Percentiles rank a stretch among this genome's conserved stretches.
Conservation (phyloP, 2,329 filamentous ascomycete species). For the Calonectria hongkongensis region DNA sequence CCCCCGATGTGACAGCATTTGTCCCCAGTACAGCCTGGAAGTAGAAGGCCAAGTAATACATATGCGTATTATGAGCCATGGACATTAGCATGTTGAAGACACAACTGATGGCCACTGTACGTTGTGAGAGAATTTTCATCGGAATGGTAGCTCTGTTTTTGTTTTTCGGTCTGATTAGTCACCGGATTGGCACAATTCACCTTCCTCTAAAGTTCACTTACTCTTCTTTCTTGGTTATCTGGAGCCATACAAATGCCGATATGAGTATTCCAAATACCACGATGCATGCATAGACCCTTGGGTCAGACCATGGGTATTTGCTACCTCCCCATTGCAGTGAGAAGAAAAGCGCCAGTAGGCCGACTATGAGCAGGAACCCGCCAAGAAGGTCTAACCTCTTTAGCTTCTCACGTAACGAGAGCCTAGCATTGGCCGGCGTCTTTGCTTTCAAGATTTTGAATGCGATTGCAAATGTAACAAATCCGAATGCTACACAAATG, state of each 20-base stretch:
- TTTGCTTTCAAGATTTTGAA: constrained; percentile 14
- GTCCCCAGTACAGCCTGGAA: constrained; percentile 27
- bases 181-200: background rate
- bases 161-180: background rate
- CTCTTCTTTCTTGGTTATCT: background rate
- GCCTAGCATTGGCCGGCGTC: background rate
- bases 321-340: constrained; percentile 1
- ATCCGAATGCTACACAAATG: background rate
- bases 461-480: constrained; percentile 1
- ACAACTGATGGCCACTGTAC: constrained; percentile 35
- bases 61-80: constrained; percentile 41
- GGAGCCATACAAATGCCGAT: background rate
- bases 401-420: background rate
- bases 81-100: constrained; percentile 44
- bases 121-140: background rate
- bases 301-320: constrained; percentile 2
- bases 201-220: background rate
- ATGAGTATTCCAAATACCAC: constrained; percentile 14
- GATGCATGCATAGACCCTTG: constrained; percentile 11
- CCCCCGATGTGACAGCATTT: background rate
- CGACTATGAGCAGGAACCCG: background rate
- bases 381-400: background rate
- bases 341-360: constrained; percentile 13
- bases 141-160: constrained; percentile 13
- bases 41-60: constrained; percentile 44